These are phyloP conservation scores for Rhodotorula mucilaginosa DNA, from an alignment of 1,284 basidiomycete species.

Conservation along the genomic window DNA sequence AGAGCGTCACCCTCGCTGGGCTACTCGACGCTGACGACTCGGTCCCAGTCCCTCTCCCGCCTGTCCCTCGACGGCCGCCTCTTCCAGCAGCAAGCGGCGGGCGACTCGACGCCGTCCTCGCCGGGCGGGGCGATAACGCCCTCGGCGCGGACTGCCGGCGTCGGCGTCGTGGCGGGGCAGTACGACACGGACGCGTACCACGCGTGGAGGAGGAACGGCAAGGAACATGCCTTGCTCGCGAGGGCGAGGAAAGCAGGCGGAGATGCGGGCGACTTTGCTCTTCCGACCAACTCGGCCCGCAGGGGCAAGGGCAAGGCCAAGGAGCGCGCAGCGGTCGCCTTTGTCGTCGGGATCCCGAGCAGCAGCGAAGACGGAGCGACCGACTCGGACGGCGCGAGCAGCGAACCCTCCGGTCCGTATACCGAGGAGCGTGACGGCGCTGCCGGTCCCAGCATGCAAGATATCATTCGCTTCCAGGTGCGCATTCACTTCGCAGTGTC, in stretches of 20 bases:
- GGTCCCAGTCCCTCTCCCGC: not conserved
- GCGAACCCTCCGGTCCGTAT: not conserved
- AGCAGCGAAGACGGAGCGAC: slow-evolving; percentile 25
- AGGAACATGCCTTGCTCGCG: not conserved
- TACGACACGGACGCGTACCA: not conserved
- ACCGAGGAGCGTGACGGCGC: not conserved
- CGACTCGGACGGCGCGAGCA: not conserved
- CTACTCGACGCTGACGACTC: not conserved
- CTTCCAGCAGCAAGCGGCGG: not conserved
- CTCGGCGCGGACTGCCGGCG: not conserved
- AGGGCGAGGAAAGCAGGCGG: not conserved
- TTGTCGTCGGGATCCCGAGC: slow-evolving; percentile 25
- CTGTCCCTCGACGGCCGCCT: not conserved
- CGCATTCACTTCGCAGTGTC: not conserved
- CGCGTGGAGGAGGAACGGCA: not conserved
- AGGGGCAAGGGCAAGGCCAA: slow-evolving; percentile 8
- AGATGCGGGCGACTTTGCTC: not conserved
- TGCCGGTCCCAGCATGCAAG: slow-evolving; percentile 7
- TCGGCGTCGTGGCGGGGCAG: not conserved
- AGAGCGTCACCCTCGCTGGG: not conserved
- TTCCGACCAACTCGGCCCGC: not conserved
- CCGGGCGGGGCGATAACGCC: not conserved
- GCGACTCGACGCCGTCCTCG: not conserved
- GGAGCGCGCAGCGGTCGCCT: slow-evolving; percentile 22
- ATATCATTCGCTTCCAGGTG: slow-evolving; percentile 33